phyloP scores from a whole-genome alignment of 176 grass and related monocot genomes.

The Aegilops speltoides region DNA sequence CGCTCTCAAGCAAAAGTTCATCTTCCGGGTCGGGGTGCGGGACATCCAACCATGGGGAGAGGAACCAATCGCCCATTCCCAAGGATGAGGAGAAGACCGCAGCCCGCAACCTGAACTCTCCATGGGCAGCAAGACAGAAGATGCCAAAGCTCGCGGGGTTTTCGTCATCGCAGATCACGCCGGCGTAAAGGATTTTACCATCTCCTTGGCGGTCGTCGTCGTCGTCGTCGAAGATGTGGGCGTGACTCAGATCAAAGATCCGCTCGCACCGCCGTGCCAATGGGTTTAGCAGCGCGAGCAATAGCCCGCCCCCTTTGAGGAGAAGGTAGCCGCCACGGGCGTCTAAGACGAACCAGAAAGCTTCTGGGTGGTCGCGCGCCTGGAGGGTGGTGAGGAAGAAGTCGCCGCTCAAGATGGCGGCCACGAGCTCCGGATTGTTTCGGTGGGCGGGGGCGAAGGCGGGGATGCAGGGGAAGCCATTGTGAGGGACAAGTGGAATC shows the following conservation, averaged over 20 bases:
- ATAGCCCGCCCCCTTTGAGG: not conserved
- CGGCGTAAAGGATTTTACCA: not conserved
- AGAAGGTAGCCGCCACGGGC: constrained; percentile 9
- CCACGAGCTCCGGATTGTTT: not conserved
- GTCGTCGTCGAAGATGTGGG: not conserved
- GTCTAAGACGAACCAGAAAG: not conserved
- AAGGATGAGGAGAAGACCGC: not conserved
- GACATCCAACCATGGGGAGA: not conserved
- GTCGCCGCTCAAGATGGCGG: not conserved
- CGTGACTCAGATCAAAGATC: not conserved
- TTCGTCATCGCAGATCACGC: not conserved
- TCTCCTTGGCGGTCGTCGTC: not conserved
- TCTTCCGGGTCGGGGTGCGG: not conserved
- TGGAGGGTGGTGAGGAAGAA: constrained; percentile 16
- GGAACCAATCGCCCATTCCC: not conserved
- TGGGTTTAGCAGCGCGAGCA: constrained; percentile 4
- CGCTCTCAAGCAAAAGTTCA: not conserved
- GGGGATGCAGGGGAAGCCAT: not conserved
- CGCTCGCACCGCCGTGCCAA: not conserved
- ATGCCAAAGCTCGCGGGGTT: not conserved
- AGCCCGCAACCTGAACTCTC: not conserved
- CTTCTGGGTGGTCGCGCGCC: not conserved
- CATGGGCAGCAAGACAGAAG: constrained; percentile 6
- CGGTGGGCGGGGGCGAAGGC: not conserved
- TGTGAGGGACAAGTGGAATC: too few relatives aligned